These are phyloP conservation scores for Coemansia sp. DNA, from an alignment of 192 early-diverging fungal genomes.

Conservation along the genomic window DNA sequence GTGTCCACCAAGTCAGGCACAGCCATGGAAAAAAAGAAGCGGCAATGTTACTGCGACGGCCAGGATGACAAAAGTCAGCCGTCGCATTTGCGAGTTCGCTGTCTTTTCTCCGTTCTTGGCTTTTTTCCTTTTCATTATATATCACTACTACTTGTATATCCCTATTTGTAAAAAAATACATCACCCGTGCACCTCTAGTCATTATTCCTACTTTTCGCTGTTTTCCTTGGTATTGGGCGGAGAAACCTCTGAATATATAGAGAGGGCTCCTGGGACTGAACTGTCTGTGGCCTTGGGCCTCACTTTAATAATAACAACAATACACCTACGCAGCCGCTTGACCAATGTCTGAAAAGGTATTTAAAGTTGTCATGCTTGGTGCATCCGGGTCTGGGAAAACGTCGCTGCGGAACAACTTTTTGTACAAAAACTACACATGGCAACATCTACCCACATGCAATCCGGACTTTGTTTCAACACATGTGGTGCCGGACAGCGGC, in stretches of 20 bases:
- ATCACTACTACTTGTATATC: not conserved
- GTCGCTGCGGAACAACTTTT: constrained; percentile 45
- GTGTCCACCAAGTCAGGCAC: too few relatives aligned
- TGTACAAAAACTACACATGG: constrained; percentile 39
- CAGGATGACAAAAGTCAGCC: not conserved
- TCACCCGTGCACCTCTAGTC: not conserved
- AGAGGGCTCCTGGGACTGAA: too few relatives aligned
- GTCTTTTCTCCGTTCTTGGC: not conserved
- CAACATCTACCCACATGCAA: constrained; percentile 27
- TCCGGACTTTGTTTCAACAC: constrained; percentile 51
- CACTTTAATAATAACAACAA: not conserved
- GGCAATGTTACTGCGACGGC: not conserved
- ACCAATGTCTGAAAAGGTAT: constrained; percentile 22
- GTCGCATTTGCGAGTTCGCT: not conserved
- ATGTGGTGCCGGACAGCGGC: constrained; percentile 17
- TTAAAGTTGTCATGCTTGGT: constrained; percentile 48
- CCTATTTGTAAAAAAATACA: not conserved
- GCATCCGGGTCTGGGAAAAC: constrained; percentile 40
- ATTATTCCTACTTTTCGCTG: not conserved
- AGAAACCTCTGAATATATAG: too few relatives aligned
- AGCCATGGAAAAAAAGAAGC: not conserved
- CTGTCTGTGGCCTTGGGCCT: not conserved
- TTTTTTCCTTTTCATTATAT: not conserved
- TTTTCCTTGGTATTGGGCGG: too few relatives aligned
- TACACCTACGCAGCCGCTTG: not conserved